Base-by-base conservation (phyloP, 2,329 filamentous ascomycete genomes). In the Chaetomium olivaceum region DNA sequence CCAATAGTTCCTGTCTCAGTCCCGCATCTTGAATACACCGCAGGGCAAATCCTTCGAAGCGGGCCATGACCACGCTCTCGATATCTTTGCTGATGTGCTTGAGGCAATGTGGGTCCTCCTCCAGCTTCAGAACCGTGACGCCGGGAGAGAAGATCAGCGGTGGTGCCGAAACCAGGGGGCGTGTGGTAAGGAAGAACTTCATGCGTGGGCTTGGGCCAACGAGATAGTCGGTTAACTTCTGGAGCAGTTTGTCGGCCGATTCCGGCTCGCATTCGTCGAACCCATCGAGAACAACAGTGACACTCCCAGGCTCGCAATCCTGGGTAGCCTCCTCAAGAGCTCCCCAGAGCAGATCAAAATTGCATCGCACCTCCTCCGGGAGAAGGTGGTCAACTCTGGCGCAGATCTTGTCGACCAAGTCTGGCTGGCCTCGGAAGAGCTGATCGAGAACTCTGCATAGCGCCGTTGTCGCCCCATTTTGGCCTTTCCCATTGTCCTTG, bases 151-250 rank as follows among this genome's bases (percentile, higher is more conserved):
- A 33, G 11, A 67, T 61, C 1, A 62, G 25, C 19, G 33, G 60
- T 4, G 61, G 61, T 3, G 21, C 21, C 2, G 66, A 63, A 6
- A 62, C 55, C 3, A 67, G 11, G 0, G 67, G 68, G 9, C 67
- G 60, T 11, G 67, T 66, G 33, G 68, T 70, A 21, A 68, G 48
- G 27, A 70, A 67, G 58, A 70, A 70, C 46, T 70, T 70, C 25
- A 70, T 5, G 3, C 57, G 54, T 5, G 68, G 64, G 29, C 9
- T 55, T 5, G 64, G 58, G 4, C 27, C 33, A 1, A 50, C 50
- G 29, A 68, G 48, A 51, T 70, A 68, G 2, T 65, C 31, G 33
- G 51, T 50, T 3, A 70, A 12, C 27, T 63, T 68, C 11, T 55
- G 39, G 25, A 61, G 64, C 3, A 70, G 61, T 43, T 67, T 70